These are phyloP conservation scores for Skeletonema grethae DNA, from an alignment of 108 stramenopile genomes.

Conservation along the genomic window DNA sequence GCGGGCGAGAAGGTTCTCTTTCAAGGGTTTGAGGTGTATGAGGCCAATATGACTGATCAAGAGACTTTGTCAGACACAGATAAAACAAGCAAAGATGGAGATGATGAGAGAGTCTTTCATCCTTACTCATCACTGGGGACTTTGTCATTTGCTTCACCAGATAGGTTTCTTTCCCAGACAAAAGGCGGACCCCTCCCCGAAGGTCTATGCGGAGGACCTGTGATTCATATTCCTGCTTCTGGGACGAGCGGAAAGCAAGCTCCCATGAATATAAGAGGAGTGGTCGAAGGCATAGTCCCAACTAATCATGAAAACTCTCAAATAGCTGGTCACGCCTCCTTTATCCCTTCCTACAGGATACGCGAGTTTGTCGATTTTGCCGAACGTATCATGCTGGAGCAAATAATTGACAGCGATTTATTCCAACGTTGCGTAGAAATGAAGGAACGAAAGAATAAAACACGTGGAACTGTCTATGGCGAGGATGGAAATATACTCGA, in stretches of 20 bases:
- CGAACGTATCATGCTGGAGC: conserved; percentile 74
- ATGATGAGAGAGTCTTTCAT: conserved; percentile 66
- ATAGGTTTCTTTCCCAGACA: conserved; percentile 79
- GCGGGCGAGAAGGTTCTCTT: conserved; percentile 71
- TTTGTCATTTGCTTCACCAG: conserved; percentile 63
- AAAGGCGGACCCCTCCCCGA: conserved; percentile 67
- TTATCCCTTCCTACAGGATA: conserved; percentile 72
- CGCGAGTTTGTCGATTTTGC: conserved; percentile 73
- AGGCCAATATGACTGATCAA: conserved; percentile 42
- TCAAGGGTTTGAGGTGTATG: conserved; percentile 81
- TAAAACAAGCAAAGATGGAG: conserved; percentile 27
- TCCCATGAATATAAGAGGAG: conserved; percentile 58
- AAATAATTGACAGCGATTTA: conserved; percentile 64
- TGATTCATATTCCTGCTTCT: conserved; percentile 41
- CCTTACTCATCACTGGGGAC: conserved; percentile 66
- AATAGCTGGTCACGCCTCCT: conserved; percentile 79
- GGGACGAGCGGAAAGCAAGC: background rate
- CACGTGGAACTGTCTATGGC: conserved; percentile 42
- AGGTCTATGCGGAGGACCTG: conserved; percentile 86
- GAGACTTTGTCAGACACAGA: conserved; percentile 15
- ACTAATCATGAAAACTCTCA: conserved; percentile 58
- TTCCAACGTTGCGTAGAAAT: conserved; percentile 70
- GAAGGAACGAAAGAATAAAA: conserved; percentile 26
- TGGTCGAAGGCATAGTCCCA: conserved; percentile 85
- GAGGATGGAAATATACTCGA: conserved; percentile 31